Conservation (phyloP, 1,139 yeast genomes). For the Suhomyces guaymorum region DNA sequence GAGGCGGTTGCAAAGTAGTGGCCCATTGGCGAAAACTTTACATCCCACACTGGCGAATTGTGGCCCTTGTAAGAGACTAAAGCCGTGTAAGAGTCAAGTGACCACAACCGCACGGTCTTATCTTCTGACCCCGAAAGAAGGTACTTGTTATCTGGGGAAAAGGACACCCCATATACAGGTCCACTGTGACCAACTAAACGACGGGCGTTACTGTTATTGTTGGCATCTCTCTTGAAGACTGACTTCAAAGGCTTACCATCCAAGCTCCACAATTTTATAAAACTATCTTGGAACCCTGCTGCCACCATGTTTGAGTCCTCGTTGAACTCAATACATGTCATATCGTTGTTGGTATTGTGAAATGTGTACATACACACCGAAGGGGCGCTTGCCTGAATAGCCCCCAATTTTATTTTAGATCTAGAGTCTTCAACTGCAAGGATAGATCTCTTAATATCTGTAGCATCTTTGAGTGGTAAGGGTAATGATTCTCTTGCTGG, state of each 20-base stretch:
- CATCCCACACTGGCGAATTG: conserved; percentile 97
- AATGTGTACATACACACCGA: conserved; percentile 98
- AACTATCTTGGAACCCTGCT: conserved; percentile 92
- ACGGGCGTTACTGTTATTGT: conserved; percentile 51
- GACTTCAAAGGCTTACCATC: conserved; percentile 84
- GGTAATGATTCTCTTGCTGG: conserved; percentile 80
- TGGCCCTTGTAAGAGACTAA: conserved; percentile 96
- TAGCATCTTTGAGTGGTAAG: conserved; percentile 76
- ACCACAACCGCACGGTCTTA: conserved; percentile 90
- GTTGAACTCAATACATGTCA: conserved; percentile 82
- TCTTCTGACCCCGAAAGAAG: conserved; percentile 87
- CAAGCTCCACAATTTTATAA: conserved; percentile 86
- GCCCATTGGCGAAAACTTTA: conserved; percentile 89
- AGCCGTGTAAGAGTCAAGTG: conserved; percentile 85
- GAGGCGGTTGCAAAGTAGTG: conserved; percentile 97
- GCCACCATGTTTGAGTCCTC: conserved; percentile 87
- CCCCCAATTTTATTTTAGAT: conserved; percentile 61
- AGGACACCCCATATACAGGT: conserved; percentile 85
- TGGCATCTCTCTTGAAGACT: conserved; percentile 59
- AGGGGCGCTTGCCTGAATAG: conserved; percentile 79
- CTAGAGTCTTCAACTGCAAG: conserved; percentile 80
- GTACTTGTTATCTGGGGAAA: conserved; percentile 86
- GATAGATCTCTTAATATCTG: conserved; percentile 78
- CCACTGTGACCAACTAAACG: conserved; percentile 92
- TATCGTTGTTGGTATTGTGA: conserved; percentile 88